Conservation (phyloP, 2,329 filamentous ascomycete genomes). For the Aspergillus spinulosporus region DNA sequence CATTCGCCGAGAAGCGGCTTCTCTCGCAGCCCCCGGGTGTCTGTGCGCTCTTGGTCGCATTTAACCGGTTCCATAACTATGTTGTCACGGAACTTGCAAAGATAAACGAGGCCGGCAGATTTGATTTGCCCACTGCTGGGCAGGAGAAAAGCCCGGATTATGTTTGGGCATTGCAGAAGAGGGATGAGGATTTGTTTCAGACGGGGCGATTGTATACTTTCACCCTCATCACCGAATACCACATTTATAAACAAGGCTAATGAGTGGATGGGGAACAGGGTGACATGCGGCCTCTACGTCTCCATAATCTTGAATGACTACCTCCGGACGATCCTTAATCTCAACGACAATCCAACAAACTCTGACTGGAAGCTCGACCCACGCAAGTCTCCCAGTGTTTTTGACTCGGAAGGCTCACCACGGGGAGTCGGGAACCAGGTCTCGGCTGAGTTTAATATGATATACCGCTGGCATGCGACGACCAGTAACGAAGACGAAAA, state of each 20-base stretch:
- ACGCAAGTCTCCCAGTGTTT: slow-evolving; percentile 54
- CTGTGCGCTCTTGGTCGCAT: slow-evolving; percentile 66
- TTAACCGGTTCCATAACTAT: slow-evolving; percentile 70
- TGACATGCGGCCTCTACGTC: slow-evolving; percentile 57
- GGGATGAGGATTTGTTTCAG: slow-evolving; percentile 52
- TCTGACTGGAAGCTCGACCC: slow-evolving; percentile 63
- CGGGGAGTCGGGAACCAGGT: slow-evolving; percentile 66
- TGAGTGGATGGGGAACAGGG: slow-evolving; percentile 13
- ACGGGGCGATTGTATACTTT: slow-evolving; percentile 47
- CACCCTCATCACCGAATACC: no score
- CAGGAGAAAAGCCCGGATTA: slow-evolving; percentile 37
- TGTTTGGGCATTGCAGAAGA: slow-evolving; percentile 24
- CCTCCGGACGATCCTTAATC: slow-evolving; percentile 60
- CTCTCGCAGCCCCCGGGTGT: slow-evolving; percentile 68
- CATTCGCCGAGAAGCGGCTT: slow-evolving; percentile 65
- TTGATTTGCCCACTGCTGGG: slow-evolving; percentile 53
- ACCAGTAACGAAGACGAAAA: slow-evolving; percentile 61
- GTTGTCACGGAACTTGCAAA: slow-evolving; percentile 60
- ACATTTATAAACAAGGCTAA: no score
- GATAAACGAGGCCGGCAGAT: slow-evolving; percentile 68
- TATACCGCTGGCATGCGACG: slow-evolving; percentile 66
- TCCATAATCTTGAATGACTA: slow-evolving; percentile 61
- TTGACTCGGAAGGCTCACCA: slow-evolving; percentile 48
- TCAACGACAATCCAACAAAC: slow-evolving; percentile 56
- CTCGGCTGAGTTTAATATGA: slow-evolving; percentile 66